phyloP scores from a whole-genome alignment of 768 basidiomycete species.

The Mycena polygramma region DNA sequence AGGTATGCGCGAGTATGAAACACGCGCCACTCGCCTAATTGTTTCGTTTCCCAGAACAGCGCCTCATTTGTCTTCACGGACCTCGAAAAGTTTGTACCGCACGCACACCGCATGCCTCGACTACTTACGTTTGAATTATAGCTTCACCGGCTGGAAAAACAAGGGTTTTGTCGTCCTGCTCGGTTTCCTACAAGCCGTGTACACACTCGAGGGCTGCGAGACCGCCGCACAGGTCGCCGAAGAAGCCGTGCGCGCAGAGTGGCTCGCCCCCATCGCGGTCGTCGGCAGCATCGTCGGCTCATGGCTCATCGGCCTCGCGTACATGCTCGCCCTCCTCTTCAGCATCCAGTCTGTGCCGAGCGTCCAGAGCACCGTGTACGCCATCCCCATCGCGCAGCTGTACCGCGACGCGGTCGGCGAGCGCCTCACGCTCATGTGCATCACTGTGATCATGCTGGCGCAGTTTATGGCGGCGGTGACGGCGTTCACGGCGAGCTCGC shows the following conservation, averaged over 20 bases:
- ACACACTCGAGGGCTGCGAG: constrained; percentile 73
- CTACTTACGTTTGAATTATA: constrained; percentile 34
- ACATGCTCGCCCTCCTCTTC: constrained; percentile 72
- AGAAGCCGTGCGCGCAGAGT: constrained; percentile 66
- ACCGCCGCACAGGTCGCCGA: constrained; percentile 76
- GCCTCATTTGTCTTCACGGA: constrained; percentile 69
- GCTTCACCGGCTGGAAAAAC: constrained; percentile 69
- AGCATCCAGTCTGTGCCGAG: constrained; percentile 65
- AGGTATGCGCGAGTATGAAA: constrained; percentile 47
- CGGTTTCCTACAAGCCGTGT: constrained; percentile 71
- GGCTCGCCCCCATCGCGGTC: constrained; percentile 70
- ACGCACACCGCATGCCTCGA: neutral
- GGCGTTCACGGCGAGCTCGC: constrained; percentile 70
- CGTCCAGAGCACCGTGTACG: constrained; percentile 63
- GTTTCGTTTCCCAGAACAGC: constrained; percentile 54
- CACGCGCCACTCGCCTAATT: neutral
- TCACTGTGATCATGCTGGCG: constrained; percentile 61
- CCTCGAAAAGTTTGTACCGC: constrained; percentile 60
- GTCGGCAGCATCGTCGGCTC: constrained; percentile 69
- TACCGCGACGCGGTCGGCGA: constrained; percentile 67
- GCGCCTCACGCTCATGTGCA: constrained; percentile 62
- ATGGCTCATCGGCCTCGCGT: constrained; percentile 68
- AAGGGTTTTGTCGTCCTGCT: constrained; percentile 70
- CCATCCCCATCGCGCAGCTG: constrained; percentile 72
- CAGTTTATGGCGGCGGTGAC: constrained; percentile 70